Evolutionary conservation across 495 filamentous ascomycete genomes (phyloP), one percentile per base, ranked within the genome.

Genomic region (Talaromyces liani): DNA sequence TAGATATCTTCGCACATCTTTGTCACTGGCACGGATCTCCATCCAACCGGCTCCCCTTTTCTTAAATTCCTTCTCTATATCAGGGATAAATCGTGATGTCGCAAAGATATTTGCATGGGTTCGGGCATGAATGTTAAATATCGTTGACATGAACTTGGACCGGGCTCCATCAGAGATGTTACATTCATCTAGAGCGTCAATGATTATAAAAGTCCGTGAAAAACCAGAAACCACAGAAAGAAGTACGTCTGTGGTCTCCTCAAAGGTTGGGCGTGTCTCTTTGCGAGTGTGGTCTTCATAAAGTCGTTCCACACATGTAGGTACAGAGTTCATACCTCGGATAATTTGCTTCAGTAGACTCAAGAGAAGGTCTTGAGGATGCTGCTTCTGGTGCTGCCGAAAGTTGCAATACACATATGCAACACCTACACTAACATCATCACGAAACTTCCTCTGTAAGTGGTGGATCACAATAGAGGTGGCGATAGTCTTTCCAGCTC

Each of bases 141-240:
- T 31, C 6, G 29, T 31, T 31, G 29, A 31, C 29, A 31, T 31
- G 29, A 31, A 31, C 29, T 31, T 31, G 29, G 29, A 31, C 3
- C 29, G 29, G 29, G 29, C 29, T 31, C 29, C 29, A 31, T 31
- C 29, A 31, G 29, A 31, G 29, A 31, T 31, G 29, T 31, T 31
- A 7, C 29, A 82, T 66, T 84, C 82, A 64, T 84, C 81, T 22
- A 84, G 67, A 6, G 78, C 82, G 62, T 75, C 73, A 29, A 74
- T 24, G n/a, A 74, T 60, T 14, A 75, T 60, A 45, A 69, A 74
- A 31, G 58, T 7, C 6, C 5, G 29, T 6, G 29, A 31, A 31
- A 31, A 31, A 1, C 29, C 29, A 31, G 29, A 0, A 31, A 31
- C 29, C 29, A 31, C 29, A 7, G 29, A 31, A 1, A 31, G 7